These are phyloP conservation scores for Volvox carteri DNA, from an alignment of 163 green algal species.

Conservation along the genomic window DNA sequence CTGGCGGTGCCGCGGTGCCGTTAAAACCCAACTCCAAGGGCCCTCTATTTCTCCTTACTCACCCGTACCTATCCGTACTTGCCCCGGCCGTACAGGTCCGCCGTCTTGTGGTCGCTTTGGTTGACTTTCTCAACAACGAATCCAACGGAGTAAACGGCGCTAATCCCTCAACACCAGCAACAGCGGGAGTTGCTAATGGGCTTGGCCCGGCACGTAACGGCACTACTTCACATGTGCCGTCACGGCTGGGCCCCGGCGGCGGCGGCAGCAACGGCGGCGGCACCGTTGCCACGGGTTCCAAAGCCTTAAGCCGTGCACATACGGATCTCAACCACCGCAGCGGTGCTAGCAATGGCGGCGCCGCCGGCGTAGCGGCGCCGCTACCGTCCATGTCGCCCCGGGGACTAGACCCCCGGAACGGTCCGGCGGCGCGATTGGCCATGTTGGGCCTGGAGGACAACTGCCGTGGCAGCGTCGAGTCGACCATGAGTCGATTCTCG, in stretches of 20 bases:
- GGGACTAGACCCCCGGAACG: neutral
- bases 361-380: neutral
- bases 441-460: neutral
- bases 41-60: too few species aligned
- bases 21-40: too few species aligned
- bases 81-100: constrained; percentile 52
- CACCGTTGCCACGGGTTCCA: too few species aligned
- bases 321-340: neutral
- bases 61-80: too few species aligned
- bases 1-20: too few species aligned
- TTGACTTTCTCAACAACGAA: constrained; percentile 28
- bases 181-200: neutral
- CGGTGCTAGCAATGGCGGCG: neutral
- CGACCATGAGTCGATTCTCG: constrained; percentile 46
- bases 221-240: neutral
- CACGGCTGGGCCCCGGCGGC: constrained; percentile 8
- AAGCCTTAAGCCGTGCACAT: neutral
- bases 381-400: constrained; percentile 7
- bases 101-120: constrained; percentile 39
- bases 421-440: neutral
- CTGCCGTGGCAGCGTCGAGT: constrained; percentile 32
- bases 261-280: neutral
- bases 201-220: neutral
- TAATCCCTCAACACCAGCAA: neutral
- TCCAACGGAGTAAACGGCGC: neutral